Percentiles rank a stretch among this genome's conserved stretches.
These are phyloP conservation scores for Arthroderma sp. DNA, from an alignment of 2,329 filamentous ascomycete genomes.

Conservation along the genomic window DNA sequence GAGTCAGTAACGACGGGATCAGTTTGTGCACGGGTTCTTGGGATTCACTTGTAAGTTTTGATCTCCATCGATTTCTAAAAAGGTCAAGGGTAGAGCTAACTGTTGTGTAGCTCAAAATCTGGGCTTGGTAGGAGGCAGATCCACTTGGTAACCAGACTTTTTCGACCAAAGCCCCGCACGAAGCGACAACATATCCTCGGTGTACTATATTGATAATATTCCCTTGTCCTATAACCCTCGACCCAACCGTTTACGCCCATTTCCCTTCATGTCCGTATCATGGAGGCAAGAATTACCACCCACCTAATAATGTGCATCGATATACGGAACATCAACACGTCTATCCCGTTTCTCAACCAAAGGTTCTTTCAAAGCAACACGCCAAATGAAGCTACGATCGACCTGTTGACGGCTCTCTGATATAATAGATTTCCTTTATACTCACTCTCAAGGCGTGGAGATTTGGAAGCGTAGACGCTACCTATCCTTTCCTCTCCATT, in stretches of 20 bases:
- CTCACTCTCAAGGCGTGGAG: neutral
- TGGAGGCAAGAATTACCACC: neutral
- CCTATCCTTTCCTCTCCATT: neutral
- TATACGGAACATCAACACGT: neutral
- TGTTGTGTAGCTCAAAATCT: conserved; percentile 60
- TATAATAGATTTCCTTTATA: conserved; percentile 1
- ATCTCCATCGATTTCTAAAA: conserved; percentile 1
- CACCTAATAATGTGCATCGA: neutral
- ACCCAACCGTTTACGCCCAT: neutral
- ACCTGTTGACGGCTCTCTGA: neutral
- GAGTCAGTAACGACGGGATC: conserved; percentile 97
- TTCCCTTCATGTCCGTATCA: neutral
- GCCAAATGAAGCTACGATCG: neutral
- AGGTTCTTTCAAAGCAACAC: neutral
- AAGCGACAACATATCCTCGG: neutral
- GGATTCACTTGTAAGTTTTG: conserved; percentile 80
- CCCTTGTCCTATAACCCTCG: neutral
- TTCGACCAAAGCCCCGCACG: neutral
- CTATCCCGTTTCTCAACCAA: neutral
- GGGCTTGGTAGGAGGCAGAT: conserved; percentile 55
- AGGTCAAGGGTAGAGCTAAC: conserved; percentile 2
- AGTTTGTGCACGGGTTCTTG: conserved; percentile 98
- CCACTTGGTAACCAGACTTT: neutral
- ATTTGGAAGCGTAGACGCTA: neutral
- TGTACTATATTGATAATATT: neutral